Conservation (phyloP, 805 yeast species). For the Candida michaelii region DNA sequence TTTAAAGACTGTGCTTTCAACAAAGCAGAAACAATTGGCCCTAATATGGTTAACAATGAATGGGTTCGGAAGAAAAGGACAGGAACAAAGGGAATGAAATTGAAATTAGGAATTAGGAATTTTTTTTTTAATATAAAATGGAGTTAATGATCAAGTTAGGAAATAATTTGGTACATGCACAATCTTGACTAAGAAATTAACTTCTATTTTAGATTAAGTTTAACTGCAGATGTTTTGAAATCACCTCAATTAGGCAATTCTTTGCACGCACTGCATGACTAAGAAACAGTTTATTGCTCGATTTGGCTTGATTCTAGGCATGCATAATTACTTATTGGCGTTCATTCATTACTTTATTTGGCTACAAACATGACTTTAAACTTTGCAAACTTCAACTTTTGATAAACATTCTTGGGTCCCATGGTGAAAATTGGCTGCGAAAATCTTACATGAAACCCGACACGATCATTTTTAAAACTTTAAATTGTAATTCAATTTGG, state of each 20-base stretch:
- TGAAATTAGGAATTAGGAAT: background rate
- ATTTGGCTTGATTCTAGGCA: background rate
- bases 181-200: background rate
- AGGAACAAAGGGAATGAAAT: background rate
- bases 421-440: no score
- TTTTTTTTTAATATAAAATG: background rate
- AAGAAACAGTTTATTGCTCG: background rate
- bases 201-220: slow-evolving; percentile 4
- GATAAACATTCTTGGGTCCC: no score
- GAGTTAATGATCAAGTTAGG: background rate
- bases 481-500: no score
- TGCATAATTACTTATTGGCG: no score
- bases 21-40: background rate
- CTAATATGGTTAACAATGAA: background rate
- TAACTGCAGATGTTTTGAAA: background rate
- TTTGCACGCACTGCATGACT: background rate
- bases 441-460: background rate
- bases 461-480: no score
- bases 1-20: background rate
- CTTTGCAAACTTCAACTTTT: no score
- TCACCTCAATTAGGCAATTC: background rate
- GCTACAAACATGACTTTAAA: no score
- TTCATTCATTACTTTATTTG: no score
- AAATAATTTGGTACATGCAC: background rate
- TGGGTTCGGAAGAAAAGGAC: background rate